Conservation (phyloP, 1,284 basidiomycete genomes). For the Moniliella sp. region DNA sequence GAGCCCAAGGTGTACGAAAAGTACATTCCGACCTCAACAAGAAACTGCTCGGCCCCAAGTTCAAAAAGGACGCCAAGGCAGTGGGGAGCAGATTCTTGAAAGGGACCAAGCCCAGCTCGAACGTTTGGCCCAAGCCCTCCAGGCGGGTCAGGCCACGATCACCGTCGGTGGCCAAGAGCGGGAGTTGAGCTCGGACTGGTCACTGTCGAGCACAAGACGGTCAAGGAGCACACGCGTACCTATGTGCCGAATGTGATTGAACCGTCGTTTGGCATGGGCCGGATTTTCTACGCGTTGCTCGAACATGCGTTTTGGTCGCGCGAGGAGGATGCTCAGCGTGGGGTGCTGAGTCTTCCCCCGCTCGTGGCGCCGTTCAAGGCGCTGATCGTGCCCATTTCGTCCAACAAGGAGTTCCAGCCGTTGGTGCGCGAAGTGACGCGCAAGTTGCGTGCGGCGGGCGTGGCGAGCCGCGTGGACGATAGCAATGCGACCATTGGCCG, state of each 20-base stretch:
- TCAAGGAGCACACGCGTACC: slow-evolving; percentile 81
- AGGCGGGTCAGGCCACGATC: slow-evolving; percentile 43
- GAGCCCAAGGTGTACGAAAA: slow-evolving; percentile 57
- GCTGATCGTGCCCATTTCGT: slow-evolving; percentile 81
- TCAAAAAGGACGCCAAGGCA: slow-evolving; percentile 58
- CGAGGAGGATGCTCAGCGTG: slow-evolving; percentile 42
- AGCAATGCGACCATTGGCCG: slow-evolving; percentile 84
- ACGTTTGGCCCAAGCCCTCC: slow-evolving; percentile 52
- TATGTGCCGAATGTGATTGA: slow-evolving; percentile 94
- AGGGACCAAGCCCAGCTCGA: slow-evolving; percentile 51
- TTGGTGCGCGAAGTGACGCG: slow-evolving; percentile 67
- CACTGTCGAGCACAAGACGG: slow-evolving; percentile 59
- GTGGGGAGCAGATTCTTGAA: slow-evolving; percentile 49
- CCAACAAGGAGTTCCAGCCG: slow-evolving; percentile 61
- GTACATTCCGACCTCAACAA: slow-evolving; percentile 61
- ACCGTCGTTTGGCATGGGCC: slow-evolving; percentile 90
- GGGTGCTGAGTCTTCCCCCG: slow-evolving; percentile 64
- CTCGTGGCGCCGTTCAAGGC: slow-evolving; percentile 88
- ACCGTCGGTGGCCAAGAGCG: slow-evolving; percentile 44
- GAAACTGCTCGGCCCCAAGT: slow-evolving; percentile 70
- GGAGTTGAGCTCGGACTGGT: slow-evolving; percentile 51
- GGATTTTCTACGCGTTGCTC: slow-evolving; percentile 77
- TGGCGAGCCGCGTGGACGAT: slow-evolving; percentile 82
- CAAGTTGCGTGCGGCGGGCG: slow-evolving; percentile 63
- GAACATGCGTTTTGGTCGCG: slow-evolving; percentile 92